Conservation (phyloP, 2,329 filamentous ascomycete species). For the Paracorniculantispora psalliotae region DNA sequence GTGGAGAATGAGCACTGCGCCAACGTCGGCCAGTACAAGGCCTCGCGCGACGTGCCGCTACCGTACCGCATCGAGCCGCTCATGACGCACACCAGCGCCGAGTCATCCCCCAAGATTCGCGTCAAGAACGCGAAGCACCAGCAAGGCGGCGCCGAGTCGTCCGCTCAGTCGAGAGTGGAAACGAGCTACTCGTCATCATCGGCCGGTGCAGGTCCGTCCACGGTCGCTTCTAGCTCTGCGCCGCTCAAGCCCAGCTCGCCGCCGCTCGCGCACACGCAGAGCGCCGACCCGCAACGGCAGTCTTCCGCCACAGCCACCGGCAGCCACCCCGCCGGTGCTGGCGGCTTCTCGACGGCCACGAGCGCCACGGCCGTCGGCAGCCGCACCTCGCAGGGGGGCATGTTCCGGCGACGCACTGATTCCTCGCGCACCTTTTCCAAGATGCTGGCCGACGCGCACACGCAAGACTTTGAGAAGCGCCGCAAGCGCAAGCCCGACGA, state of each 20-base stretch:
- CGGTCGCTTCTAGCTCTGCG: not conserved
- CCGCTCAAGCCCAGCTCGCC: not conserved
- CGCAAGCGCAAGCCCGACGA: constrained; percentile 30
- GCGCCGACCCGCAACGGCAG: not conserved
- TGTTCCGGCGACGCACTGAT: constrained; percentile 29
- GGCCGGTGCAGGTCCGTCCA: not conserved
- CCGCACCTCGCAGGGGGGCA: constrained; percentile 16
- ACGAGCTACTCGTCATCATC: not conserved
- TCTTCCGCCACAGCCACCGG: not conserved
- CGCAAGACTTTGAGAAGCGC: constrained; percentile 86
- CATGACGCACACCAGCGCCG: constrained; percentile 34
- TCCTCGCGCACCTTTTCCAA: constrained; percentile 42
- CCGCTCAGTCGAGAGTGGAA: not conserved
- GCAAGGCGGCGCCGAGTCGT: constrained; percentile 4
- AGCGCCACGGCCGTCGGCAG: constrained; percentile 21
- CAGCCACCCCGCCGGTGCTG: not conserved
- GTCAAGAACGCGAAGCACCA: constrained; percentile 17
- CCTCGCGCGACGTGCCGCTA: constrained; percentile 78
- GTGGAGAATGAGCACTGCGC: constrained; percentile 97
- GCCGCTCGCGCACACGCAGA: not conserved
- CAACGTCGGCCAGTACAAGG: constrained; percentile 86
- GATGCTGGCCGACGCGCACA: constrained; percentile 79
- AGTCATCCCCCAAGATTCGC: constrained; percentile 20
- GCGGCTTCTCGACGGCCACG: constrained; percentile 10
- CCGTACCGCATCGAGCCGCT: constrained; percentile 64